Conservation (phyloP, 129 eudicot species). For the Mikania micrantha region DNA sequence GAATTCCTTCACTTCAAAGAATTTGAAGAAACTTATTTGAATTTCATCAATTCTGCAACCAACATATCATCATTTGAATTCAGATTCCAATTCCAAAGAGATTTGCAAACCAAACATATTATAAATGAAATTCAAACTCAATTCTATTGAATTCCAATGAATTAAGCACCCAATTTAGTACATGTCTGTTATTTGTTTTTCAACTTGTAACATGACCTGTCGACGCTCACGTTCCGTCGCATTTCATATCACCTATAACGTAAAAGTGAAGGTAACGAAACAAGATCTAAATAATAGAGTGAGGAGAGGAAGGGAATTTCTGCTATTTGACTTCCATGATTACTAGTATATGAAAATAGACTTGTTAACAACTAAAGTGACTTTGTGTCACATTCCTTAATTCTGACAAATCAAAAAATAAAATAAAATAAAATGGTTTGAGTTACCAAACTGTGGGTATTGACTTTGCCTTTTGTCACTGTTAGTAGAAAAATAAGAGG, state of each 20-base stretch:
- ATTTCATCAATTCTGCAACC: not conserved
- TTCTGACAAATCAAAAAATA: not conserved
- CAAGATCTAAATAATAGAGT: not conserved
- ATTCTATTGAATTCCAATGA: no score
- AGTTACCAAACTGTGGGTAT: not conserved
- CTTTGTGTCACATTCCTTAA: slow-evolving; percentile 3
- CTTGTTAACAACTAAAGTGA: slow-evolving; percentile 5
- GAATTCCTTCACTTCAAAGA: no score
- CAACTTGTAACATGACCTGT: no score
- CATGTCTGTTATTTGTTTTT: no score
- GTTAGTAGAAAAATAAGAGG: not conserved
- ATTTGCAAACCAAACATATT: not conserved
- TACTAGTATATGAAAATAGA: slow-evolving; percentile 2
- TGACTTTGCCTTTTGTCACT: not conserved
- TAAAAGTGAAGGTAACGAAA: not conserved
- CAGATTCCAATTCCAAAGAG: not conserved
- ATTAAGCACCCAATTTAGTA: not conserved
- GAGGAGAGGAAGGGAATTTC: not conserved
- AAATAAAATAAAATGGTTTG: no score
- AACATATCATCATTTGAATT: not conserved
- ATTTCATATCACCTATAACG: not conserved
- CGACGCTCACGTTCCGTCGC: no score
- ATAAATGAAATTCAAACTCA: not conserved
- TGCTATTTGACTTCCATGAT: slow-evolving; percentile 5
- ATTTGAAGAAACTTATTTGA: no score